A percentile compares a stretch with the other conserved stretches of the same genome.
Evolutionary conservation across 2,329 filamentous ascomycete genomes (phyloP).

Genomic region (Setomelanomma holmii): DNA sequence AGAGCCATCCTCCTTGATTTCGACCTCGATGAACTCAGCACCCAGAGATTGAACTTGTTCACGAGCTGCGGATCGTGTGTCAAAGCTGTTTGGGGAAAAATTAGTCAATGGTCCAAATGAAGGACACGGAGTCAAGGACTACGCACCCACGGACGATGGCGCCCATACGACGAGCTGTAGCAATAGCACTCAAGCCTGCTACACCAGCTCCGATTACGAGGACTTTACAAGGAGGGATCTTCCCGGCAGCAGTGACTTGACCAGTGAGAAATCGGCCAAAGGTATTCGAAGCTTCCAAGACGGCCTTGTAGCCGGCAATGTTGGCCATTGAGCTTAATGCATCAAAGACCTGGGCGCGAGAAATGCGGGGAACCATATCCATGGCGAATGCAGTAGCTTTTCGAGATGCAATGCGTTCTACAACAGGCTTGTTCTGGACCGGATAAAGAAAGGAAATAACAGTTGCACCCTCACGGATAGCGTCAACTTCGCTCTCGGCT

Average conservation of each 20-base stretch:
- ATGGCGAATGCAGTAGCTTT: slow-evolving; percentile 84
- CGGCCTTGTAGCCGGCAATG: slow-evolving; percentile 91
- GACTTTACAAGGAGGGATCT: slow-evolving; percentile 87
- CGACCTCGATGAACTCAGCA: slow-evolving; percentile 88
- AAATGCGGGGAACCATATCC: slow-evolving; percentile 92
- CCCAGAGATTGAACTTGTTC: slow-evolving; percentile 92
- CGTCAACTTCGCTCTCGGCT: slow-evolving; percentile 69
- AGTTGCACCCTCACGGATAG: slow-evolving; percentile 72
- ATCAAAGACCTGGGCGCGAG: slow-evolving; percentile 86
- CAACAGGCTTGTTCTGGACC: slow-evolving; percentile 76
- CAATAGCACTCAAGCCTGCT: slow-evolving; percentile 86
- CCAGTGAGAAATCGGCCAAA: slow-evolving; percentile 89
- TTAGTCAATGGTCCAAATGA: not conserved
- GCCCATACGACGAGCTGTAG: slow-evolving; percentile 82
- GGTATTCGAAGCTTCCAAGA: slow-evolving; percentile 86
- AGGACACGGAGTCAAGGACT: not conserved
- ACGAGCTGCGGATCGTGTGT: slow-evolving; percentile 84
- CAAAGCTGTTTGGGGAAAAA: slow-evolving; percentile 65
- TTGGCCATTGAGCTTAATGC: slow-evolving; percentile 91
- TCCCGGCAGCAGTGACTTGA: slow-evolving; percentile 86
- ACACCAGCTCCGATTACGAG: slow-evolving; percentile 90
- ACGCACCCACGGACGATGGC: slow-evolving; percentile 72
- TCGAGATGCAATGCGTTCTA: slow-evolving; percentile 73
- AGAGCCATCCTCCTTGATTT: slow-evolving; percentile 82
- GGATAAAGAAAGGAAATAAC: slow-evolving; percentile 86